A percentile compares a stretch with the other conserved stretches of the same genome.
phyloP scores from a whole-genome alignment of 2,329 filamentous ascomycete species.

The Ophiostoma piceae region DNA sequence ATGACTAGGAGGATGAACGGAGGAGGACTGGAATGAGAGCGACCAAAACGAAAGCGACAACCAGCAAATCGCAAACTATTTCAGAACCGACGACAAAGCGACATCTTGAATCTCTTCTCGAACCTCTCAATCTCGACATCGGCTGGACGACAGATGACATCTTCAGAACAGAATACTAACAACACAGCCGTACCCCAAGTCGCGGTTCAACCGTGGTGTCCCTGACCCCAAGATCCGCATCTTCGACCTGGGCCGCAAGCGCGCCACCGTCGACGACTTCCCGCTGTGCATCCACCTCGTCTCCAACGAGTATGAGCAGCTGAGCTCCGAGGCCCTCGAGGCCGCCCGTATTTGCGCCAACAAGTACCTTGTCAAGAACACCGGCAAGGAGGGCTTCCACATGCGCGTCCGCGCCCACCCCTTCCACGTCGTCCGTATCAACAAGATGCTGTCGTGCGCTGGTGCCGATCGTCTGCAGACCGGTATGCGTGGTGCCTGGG shows the following conservation, averaged over 20 bases:
- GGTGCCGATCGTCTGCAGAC: slow-evolving; percentile 99
- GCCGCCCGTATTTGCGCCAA: slow-evolving; percentile 99
- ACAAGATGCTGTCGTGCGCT: slow-evolving; percentile 99
- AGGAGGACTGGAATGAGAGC: neutral
- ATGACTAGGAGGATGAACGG: neutral
- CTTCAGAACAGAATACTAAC: slow-evolving; percentile 18
- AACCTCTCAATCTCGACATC: neutral
- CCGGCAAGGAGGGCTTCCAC: slow-evolving; percentile 70
- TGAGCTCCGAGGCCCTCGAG: slow-evolving; percentile 98
- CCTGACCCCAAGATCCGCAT: slow-evolving; percentile 81
- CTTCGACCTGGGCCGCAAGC: slow-evolving; percentile 98
- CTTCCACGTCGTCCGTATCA: slow-evolving; percentile 99
- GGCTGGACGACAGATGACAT: neutral
- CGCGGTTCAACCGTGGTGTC: slow-evolving; percentile 99
- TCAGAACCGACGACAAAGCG: neutral
- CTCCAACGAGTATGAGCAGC: slow-evolving; percentile 99
- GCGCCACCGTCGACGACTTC: slow-evolving; percentile 98
- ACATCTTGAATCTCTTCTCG: neutral
- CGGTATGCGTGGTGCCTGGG: slow-evolving; percentile 99
- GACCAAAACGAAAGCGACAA: neutral
- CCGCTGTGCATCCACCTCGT: slow-evolving; percentile 98
- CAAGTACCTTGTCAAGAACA: slow-evolving; percentile 66
- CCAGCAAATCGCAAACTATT: neutral
- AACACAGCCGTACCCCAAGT: slow-evolving; percentile 90
- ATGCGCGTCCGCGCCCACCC: slow-evolving; percentile 84